Conservation (phyloP, 345 rosid genomes). For the Dipteronia sinensis region DNA sequence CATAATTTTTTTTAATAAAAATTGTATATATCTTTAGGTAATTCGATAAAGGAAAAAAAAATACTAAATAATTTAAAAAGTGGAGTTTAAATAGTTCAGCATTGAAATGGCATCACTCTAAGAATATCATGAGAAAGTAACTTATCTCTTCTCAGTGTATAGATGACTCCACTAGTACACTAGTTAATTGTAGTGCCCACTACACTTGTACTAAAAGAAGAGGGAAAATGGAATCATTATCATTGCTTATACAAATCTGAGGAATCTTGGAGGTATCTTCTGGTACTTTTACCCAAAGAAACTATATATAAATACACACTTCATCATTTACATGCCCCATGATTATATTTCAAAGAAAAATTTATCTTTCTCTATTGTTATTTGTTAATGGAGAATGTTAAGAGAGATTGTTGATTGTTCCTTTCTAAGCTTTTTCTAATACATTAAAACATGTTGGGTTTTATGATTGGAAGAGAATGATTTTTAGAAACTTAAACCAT, state of each 20-base stretch:
- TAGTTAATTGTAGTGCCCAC: neutral
- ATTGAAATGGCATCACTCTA: too few species aligned
- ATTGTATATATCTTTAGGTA: too few species aligned
- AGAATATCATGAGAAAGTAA: neutral
- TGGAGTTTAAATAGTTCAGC: too few species aligned
- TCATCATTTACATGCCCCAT: neutral
- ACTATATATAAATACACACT: too few species aligned
- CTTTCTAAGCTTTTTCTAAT: neutral
- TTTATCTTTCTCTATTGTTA: too few species aligned
- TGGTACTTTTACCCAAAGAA: neutral
- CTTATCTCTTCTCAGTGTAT: neutral
- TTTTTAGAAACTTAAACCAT: neutral
- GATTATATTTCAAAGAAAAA: neutral
- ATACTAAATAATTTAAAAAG: too few species aligned
- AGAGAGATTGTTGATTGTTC: neutral
- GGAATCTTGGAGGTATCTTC: constrained; percentile 1
- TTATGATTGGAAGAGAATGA: constrained; percentile 22
- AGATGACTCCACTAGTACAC: neutral
- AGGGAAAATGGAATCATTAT: neutral
- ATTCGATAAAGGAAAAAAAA: too few species aligned
- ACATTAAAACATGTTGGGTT: constrained; percentile 18
- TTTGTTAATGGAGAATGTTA: too few species aligned
- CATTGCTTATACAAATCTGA: constrained; percentile 10
- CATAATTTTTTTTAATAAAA: too few species aligned
- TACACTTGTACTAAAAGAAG: neutral